Evolutionary conservation across 2,329 filamentous ascomycete genomes (phyloP), one percentile per base, ranked within the genome.

Genomic region (Penicillium sp.): DNA sequence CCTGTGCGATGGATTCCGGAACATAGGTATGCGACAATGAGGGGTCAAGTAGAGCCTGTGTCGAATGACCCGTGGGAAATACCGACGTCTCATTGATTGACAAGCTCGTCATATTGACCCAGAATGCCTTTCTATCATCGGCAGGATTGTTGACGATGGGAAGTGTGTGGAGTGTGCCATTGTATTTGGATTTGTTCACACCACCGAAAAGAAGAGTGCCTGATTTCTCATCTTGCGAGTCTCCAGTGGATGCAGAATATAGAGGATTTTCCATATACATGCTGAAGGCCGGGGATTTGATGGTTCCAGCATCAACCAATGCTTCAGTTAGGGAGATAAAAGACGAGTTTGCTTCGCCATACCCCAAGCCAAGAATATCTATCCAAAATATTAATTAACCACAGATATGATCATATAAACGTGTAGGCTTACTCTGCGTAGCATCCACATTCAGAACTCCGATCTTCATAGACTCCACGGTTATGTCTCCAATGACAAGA

Each of bases 241-340:
- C 12, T 26, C 12, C 12, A 10, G 38, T 26, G 6, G 17, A 26
- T 31, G 11, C 11, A 31, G 11, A 31, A 14, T 31, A 12, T 12
- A 41, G 11, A 26, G 38, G 22, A 19, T 41, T 41, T 11, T 41
- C 38, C 22, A 41, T 22, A 26, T 41, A 41, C 17, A 41, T 41
- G 38, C 31, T 55, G 10, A 49, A 63, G 16, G 61, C 60, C 4
- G 45, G 46, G 4, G 50, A 51, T 6, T 55, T 55, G 28, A 55
- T 58, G 51, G 37, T 40, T 22, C 51, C 51, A 11, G 51, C 36
- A 25, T 49, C 47, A 31, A 45, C 43, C 26, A 58, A 45, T 28
- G 56, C 56, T 53, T 58, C 30, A 28, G 56, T 43, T 17, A 58
- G 26, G 7, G 51, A 58, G 42, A 25, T 55, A 26, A 48, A 51